Percentiles rank a stretch among this genome's conserved stretches.
phyloP scores from a whole-genome alignment of 1,139 yeast genomes.

The Candida anutae region DNA sequence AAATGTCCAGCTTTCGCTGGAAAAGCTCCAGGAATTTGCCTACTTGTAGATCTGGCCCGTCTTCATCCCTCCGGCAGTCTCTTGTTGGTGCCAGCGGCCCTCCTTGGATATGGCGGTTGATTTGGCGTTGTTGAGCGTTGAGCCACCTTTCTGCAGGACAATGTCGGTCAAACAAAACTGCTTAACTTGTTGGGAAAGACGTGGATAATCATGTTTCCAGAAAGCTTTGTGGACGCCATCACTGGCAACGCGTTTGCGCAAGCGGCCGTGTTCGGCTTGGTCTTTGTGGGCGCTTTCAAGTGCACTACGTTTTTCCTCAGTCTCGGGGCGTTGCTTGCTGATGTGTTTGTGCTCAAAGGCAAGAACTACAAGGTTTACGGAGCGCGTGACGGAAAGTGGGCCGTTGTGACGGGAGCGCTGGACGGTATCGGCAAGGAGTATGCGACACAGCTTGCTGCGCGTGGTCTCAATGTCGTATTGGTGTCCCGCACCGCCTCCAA shows the following conservation, averaged over 20 bases:
- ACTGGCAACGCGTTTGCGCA: too few relatives aligned
- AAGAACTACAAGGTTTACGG: slow-evolving; percentile 66
- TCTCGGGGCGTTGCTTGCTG: slow-evolving; percentile 38
- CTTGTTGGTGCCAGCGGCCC: too few relatives aligned
- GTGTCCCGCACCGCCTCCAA: slow-evolving; percentile 81
- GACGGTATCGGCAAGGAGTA: slow-evolving; percentile 97
- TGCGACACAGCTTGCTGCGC: slow-evolving; percentile 74
- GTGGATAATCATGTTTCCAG: too few relatives aligned
- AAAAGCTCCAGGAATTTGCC: slow-evolving; percentile 36
- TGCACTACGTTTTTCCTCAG: slow-evolving; percentile 32
- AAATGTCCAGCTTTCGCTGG: slow-evolving; percentile 30
- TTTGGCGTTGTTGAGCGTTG: too few relatives aligned
- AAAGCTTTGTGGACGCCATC: too few relatives aligned
- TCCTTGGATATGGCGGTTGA: too few relatives aligned
- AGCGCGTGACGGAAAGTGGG: slow-evolving; percentile 61
- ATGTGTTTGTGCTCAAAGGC: slow-evolving; percentile 58
- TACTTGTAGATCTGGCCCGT: too few relatives aligned
- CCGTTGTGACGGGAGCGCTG: slow-evolving; percentile 92
- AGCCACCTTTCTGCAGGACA: too few relatives aligned
- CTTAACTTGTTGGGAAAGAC: too few relatives aligned
- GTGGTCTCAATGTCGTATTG: slow-evolving; percentile 75
- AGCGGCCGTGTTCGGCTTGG: slow-evolving; percentile 22
- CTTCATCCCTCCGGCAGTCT: too few relatives aligned
- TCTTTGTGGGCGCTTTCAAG: slow-evolving; percentile 47
- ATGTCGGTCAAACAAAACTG: too few relatives aligned